phyloP scores from a whole-genome alignment of 352 stramenopile genomes.

The Phytophthora quininea region DNA sequence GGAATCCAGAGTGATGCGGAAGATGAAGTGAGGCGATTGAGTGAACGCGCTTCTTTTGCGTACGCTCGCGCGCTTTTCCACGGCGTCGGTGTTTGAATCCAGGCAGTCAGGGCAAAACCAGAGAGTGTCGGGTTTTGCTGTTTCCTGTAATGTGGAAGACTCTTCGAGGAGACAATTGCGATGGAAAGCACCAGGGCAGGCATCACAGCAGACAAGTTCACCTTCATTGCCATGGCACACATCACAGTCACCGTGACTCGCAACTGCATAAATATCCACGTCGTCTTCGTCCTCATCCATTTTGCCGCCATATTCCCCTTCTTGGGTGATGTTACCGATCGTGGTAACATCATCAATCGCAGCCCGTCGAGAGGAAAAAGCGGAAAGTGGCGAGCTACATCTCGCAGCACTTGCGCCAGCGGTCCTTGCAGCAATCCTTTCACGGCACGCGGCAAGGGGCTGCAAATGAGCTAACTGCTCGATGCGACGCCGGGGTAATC shows the following conservation, averaged over 20 bases:
- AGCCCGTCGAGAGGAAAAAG: constrained; percentile 56
- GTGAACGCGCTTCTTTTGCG: constrained; percentile 3
- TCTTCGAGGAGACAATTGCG: constrained; percentile 34
- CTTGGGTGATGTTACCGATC: constrained; percentile 11
- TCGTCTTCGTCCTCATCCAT: constrained; percentile 54
- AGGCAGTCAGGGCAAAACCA: constrained; percentile 75
- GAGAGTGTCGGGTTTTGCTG: background rate
- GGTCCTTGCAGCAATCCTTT: constrained; percentile 49
- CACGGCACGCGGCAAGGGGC: constrained; percentile 64
- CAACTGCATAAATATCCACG: constrained; percentile 69
- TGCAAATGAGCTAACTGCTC: constrained; percentile 74
- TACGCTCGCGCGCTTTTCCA: constrained; percentile 7
- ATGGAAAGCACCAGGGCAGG: constrained; percentile 73
- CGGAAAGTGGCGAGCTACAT: constrained; percentile 62
- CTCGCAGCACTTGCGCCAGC: constrained; percentile 48
- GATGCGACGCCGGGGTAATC: constrained; percentile 83
- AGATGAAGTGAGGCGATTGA: constrained; percentile 44
- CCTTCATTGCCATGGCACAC: constrained; percentile 69
- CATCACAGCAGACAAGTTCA: constrained; percentile 64
- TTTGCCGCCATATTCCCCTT: background rate
- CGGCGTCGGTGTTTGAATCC: constrained; percentile 23
- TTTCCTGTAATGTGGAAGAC: no score
- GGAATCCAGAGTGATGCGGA: constrained; percentile 64
- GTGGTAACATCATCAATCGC: constrained; percentile 23
- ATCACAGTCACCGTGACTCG: constrained; percentile 70